Conservation (phyloP, 1,139 yeast genomes). For the Martiniozyma asiatica region DNA sequence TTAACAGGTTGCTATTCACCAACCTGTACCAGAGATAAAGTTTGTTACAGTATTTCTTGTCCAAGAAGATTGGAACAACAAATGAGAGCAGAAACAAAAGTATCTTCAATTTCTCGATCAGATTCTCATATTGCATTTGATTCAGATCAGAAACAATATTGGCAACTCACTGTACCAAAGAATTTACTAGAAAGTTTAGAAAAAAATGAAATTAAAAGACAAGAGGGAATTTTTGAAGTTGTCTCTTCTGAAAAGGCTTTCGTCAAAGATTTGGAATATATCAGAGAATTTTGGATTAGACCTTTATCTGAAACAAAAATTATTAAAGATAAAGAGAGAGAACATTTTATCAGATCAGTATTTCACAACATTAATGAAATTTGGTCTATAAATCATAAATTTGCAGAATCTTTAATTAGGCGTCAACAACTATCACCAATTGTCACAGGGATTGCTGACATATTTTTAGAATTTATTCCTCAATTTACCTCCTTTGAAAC, state of each 20-base stretch:
- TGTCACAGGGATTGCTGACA: conserved; percentile 76
- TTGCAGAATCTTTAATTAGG: conserved; percentile 81
- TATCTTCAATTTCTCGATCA: conserved; percentile 74
- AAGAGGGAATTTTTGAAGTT: conserved; percentile 89
- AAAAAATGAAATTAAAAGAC: conserved; percentile 82
- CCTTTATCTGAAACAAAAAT: conserved; percentile 79
- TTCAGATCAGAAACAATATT: conserved; percentile 76
- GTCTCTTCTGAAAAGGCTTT: conserved; percentile 91
- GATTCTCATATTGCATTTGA: conserved; percentile 69
- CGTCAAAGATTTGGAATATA: conserved; percentile 85
- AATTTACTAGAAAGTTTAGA: conserved; percentile 68
- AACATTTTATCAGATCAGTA: conserved; percentile 81
- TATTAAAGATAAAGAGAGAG: conserved; percentile 81
- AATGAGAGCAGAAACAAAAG: conserved; percentile 79
- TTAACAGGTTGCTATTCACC: conserved; percentile 94
- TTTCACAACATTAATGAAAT: conserved; percentile 86
- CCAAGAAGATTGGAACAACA: conserved; percentile 94
- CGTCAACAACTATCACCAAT: conserved; percentile 86
- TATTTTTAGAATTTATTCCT: conserved; percentile 73
- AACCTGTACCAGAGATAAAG: conserved; percentile 77
- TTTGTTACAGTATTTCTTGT: conserved; percentile 95
- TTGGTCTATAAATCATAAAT: conserved; percentile 66
- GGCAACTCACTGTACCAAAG: conserved; percentile 90
- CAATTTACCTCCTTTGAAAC: conserved; percentile 84
- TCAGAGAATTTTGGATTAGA: conserved; percentile 88